Evolutionary conservation across 768 basidiomycete genomes (phyloP), one percentile per base, ranked within the genome.

Genomic region (Clavaria fumosa): DNA sequence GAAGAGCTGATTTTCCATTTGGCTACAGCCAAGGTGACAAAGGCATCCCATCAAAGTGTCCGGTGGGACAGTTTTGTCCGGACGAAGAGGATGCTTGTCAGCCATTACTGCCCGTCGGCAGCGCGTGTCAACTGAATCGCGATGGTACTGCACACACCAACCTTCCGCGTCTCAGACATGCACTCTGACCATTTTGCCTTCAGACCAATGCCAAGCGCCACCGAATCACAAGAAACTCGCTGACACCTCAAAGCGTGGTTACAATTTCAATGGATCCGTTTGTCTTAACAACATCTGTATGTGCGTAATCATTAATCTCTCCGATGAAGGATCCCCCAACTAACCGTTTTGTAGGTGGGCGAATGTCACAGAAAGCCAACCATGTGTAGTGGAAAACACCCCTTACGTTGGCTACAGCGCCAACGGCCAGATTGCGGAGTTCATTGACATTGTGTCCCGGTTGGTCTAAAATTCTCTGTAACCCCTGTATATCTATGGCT

Each of bases 211-310:
- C 49, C 62, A 67, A 48, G 62, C 62, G 0, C 82, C 85, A 4
- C 67, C 73, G 4, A 78, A 88, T 50, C 70, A 59, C 47, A 55
- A 55, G 39, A 69, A 78, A 6, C 63, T 82, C 17, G 61, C 65
- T 9, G 84, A 90, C 47, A 66, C 55, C 11, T 70, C 66, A 26
- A 72, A 74, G 14, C 67, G 70, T 15, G 77, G 80, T 24, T 69
- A 73, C 27, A 80, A 90, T 54, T 61, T 75, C 43, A 85, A 91
- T 49, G 86, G 86, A 20, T 72, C 82, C 3, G 65, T 89, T 14
- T 91, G 89, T 53, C 65, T 93, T 35, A 81, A 85, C 50, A 78
- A 75, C 50, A 54, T 66, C 3, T 90, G 88, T 80, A 74, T 78
- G 85, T 88, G 52, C 24, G 77, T 63, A 17, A 19, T 21, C 43